Conservation (phyloP, 179 eudicot genomes). For the Amaranthus tricolor region DNA sequence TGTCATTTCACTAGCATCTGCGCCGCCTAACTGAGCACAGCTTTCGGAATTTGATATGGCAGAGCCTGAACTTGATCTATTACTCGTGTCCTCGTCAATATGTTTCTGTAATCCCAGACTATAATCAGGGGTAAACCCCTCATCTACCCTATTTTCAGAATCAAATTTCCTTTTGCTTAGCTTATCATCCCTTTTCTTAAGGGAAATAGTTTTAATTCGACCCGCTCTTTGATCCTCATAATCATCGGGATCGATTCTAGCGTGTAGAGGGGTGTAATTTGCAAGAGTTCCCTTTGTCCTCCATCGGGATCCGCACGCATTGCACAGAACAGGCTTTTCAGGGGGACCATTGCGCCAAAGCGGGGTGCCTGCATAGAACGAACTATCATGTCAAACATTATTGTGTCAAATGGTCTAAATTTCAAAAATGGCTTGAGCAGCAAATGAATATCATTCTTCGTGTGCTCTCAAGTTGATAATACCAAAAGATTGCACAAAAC, state of each 20-base stretch:
- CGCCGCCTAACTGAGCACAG: slow-evolving; percentile 73
- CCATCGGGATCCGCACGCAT: slow-evolving; percentile 99
- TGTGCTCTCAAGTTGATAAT: not conserved
- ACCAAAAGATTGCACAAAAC: not conserved
- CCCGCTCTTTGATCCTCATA: slow-evolving; percentile 57
- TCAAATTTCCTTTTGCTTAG: slow-evolving; percentile 65
- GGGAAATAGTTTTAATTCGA: slow-evolving; percentile 53
- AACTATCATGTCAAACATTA: slow-evolving; percentile 22
- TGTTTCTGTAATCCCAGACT: slow-evolving; percentile 47
- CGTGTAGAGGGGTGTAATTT: slow-evolving; percentile 90
- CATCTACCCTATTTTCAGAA: slow-evolving; percentile 38
- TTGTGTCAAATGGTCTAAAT: slow-evolving; percentile 10
- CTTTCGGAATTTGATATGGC: slow-evolving; percentile 91
- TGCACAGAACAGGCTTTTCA: slow-evolving; percentile 96
- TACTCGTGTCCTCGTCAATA: slow-evolving; percentile 80
- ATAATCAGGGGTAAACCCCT: slow-evolving; percentile 37
- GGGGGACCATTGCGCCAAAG: slow-evolving; percentile 99
- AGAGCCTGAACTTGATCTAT: slow-evolving; percentile 96
- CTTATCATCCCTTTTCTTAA: slow-evolving; percentile 71
- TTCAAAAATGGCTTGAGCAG: not conserved
- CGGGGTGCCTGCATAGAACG: slow-evolving; percentile 70
- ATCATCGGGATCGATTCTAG: slow-evolving; percentile 71
- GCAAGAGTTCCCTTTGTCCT: slow-evolving; percentile 94
- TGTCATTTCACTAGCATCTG: slow-evolving; percentile 89
- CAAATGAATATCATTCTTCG: not conserved